Evolutionary conservation across 106 monocot species (phyloP), one percentile per base, ranked within the genome.

Genomic region (Phalaenopsis equestris): DNA sequence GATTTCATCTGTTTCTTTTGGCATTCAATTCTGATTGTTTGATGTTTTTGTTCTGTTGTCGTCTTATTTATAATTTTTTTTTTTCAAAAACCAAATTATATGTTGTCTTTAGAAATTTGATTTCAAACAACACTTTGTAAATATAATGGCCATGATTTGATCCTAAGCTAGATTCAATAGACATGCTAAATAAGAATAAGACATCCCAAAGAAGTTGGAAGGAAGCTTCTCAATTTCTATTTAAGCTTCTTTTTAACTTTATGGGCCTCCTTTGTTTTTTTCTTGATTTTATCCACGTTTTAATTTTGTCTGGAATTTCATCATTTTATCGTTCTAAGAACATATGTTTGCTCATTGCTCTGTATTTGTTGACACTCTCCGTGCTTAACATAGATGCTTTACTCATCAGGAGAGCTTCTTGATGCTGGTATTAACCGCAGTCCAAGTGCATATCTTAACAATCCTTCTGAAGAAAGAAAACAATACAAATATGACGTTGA

Each of bases 381-480:
- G 24, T 23, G n/a, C 23, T 65, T 65, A 39, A 72, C 16, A 8
- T 74, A 6, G 41, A 74, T 74, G 6, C 58, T 42, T 6, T 79
- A 55, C 61, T 82, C 87, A 79, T 83, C 88, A 96, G 96, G 96
- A 37, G 96, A 94, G 41, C 84, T 96, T 42, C 77, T 90, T 16
- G 87, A 96, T 86, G 96, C 91, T 83, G 86, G 93, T 73, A 70
- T 94, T 4, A 96, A 90, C 83, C 87, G 96, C 43, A 96, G 96
- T 82, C 96, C 96, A 42, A 96, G 93, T 84, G 93, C 91, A 76
- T 90, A 96, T 81, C 84, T 96, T 46, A 94, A 94, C 77, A 94
- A 96, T 80, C 96, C 93, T 55, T 77, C 87, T 56, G 83, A 75
- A 55, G 96, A 96, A 80, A 75, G 88, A 55, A 85, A 79, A n/a